phyloP scores from a whole-genome alignment of 805 yeast species.

The Spathaspora hagerdaliae region DNA sequence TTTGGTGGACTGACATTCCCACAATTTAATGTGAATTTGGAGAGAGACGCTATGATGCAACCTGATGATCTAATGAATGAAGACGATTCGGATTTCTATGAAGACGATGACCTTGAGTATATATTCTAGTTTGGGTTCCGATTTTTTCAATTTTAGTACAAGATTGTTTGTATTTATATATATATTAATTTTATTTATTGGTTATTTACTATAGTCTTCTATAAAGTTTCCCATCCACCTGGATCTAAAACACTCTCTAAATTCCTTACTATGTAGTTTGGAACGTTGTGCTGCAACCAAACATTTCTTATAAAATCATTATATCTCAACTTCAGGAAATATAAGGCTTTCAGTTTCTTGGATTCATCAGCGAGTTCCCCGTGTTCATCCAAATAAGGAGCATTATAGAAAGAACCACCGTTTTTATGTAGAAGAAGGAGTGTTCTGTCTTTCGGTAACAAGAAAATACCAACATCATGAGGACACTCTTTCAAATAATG shows the following conservation, averaged over 20 bases:
- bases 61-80: constrained; percentile 7
- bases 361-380: constrained; percentile 80
- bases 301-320: constrained; percentile 59
- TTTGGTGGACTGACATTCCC: constrained; percentile 19
- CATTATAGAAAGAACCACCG: constrained; percentile 78
- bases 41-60: constrained; percentile 10
- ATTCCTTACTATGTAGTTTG: constrained; percentile 72
- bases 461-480: constrained; percentile 64
- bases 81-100: constrained; percentile 11
- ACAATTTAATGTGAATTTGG: constrained; percentile 14
- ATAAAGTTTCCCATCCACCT: constrained; percentile 95
- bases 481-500: constrained; percentile 65
- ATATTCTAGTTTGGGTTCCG: not conserved
- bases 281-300: constrained; percentile 78
- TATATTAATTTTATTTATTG: too few species aligned
- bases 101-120: constrained; percentile 1
- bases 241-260: constrained; percentile 76
- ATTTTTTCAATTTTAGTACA: too few species aligned
- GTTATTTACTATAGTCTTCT: constrained; percentile 7
- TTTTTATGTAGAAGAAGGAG: constrained; percentile 62
- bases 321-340: constrained; percentile 57
- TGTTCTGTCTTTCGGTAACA: constrained; percentile 66
- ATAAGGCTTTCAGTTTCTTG: constrained; percentile 69
- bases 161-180: too few species aligned
- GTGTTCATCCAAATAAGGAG: constrained; percentile 82